These are phyloP conservation scores for Xylariaceae sp. DNA, from an alignment of 2,329 filamentous ascomycete genomes.

Conservation along the genomic window DNA sequence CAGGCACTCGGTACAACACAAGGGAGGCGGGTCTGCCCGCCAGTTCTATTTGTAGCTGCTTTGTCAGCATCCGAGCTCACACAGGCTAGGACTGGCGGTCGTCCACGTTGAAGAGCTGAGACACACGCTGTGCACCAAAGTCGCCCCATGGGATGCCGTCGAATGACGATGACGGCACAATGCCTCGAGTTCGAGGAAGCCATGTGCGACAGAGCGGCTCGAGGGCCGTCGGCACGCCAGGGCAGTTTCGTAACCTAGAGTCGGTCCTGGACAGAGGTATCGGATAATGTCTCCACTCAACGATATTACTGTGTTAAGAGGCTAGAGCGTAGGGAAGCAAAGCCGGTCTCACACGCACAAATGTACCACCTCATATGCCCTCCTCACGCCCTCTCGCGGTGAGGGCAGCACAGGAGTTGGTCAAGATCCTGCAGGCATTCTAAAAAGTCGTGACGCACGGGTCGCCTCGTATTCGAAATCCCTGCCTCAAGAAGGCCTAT, in stretches of 20 bases:
- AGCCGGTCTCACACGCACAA: neutral
- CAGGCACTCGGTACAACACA: too few species aligned
- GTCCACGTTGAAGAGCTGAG: neutral
- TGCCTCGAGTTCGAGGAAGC: conserved; percentile 1
- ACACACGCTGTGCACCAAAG: conserved; percentile 9
- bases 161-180: conserved; percentile 1
- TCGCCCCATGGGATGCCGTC: neutral
- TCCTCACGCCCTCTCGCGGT: neutral
- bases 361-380: conserved; percentile 1
- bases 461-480: conserved; percentile 2
- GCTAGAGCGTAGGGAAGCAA: too few species aligned
- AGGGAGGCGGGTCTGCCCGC: too few species aligned
- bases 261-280: too few species aligned
- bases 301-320: too few species aligned
- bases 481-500: conserved; percentile 2
- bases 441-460: neutral
- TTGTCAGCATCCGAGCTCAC: conserved; percentile 2
- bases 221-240: too few species aligned
- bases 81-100: neutral
- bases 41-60: neutral
- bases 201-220: too few species aligned
- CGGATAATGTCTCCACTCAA: too few species aligned
- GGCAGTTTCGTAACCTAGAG: too few species aligned
- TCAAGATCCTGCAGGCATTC: neutral
- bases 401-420: neutral